Evolutionary conservation across 2,329 filamentous ascomycete genomes (phyloP), one percentile per base, ranked within the genome.

Genomic region (Colletotrichum destructivum): DNA sequence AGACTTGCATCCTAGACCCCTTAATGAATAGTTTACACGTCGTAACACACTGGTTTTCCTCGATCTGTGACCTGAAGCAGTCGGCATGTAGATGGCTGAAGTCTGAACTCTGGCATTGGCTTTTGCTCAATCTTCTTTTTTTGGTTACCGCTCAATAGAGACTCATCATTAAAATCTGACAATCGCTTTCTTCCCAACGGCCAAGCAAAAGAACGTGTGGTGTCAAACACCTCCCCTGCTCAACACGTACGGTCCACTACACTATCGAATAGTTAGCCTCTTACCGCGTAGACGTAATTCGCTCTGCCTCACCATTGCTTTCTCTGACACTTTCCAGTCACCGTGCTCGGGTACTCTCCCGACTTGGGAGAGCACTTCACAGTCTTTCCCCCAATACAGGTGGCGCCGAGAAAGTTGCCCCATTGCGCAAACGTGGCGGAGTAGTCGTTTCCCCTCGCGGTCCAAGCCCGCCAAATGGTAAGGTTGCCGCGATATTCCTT

Each of bases 381-480:
- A 9, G 26, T 57, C 42, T 69, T 51, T 2, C 66, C 60, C 8
- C 66, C 66, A 6, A 42, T 38, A 12, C 66, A 69, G 15, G 51
- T 69, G 2, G 66, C 66, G 11, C 60, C 60, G 1, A 69, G 8
- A 5, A 69, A 69, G 18, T 69, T 64, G 5, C 51, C 66, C 66
- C 66, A 69, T 51, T 57, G 60, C 0, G 66, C 60, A 3, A 69
- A 69, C 5, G 21, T 56, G 9, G 66, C 66, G 5, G 49, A 64
- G 23, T 69, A 69, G 35, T 54, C 61, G 31, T 13, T 18, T 3
- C 60, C 59, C 8, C 35, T 31, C 2, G 60, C 59, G 9, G 52
- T 69, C 66, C 66, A 69, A 11, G 60, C 66, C 8, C 66, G 60
- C 66, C 66, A 69, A 1, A 69, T 49, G 9, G 16, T 21, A 15